These are phyloP conservation scores for Hirschioporus abietinus DNA, from an alignment of 768 basidiomycete genomes.

Conservation along the genomic window DNA sequence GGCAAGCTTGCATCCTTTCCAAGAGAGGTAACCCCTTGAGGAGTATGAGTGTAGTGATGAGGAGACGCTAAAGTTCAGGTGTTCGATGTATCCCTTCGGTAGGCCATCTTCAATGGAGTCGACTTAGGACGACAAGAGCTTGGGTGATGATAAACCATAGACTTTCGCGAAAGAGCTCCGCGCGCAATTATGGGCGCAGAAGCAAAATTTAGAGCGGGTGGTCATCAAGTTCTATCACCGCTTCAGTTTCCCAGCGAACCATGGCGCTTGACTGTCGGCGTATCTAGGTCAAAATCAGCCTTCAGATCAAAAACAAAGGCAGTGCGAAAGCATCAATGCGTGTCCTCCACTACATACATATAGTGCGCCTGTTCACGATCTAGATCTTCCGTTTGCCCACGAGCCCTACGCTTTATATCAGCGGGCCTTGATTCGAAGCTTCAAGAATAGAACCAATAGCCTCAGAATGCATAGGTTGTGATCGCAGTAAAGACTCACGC, in stretches of 20 bases:
- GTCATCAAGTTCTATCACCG: neutral
- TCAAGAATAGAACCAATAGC: neutral
- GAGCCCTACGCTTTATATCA: neutral
- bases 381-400: too few relatives aligned
- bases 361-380: neutral
- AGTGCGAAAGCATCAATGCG: neutral
- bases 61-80: too few relatives aligned
- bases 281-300: neutral
- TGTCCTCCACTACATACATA: neutral
- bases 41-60: too few relatives aligned
- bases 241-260: too few relatives aligned
- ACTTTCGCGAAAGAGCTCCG: neutral
- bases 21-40: too few relatives aligned
- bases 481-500: neutral
- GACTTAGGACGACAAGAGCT: too few relatives aligned
- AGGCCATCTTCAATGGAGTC: too few relatives aligned
- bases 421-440: neutral
- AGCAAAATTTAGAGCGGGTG: neutral
- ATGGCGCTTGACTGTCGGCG: too few relatives aligned
- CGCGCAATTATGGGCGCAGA: neutral
- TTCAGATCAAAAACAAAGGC: neutral
- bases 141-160: too few relatives aligned
- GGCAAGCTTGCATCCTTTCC: too few relatives aligned
- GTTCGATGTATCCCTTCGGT: too few relatives aligned
- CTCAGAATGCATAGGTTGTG: neutral